Percentiles rank a stretch among this genome's conserved stretches.
Evolutionary conservation across 1,284 basidiomycete genomes (phyloP).

Genomic region (Microbotryum violaceum): DNA sequence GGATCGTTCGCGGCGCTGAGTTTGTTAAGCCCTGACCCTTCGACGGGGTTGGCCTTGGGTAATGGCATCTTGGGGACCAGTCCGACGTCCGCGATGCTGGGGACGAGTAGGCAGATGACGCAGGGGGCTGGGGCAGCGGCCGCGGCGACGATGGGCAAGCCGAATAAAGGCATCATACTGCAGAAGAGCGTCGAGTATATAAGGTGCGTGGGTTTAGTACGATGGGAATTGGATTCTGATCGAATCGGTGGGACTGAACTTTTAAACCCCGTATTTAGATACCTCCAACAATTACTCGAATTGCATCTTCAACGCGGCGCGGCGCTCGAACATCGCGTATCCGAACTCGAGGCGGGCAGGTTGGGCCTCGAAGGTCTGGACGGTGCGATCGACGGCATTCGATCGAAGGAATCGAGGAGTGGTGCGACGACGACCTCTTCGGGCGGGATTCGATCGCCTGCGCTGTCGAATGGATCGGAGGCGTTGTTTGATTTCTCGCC

Average conservation of each 20-base stretch:
- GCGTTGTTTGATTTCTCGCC: no score
- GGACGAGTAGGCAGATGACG: not conserved
- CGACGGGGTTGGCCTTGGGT: not conserved
- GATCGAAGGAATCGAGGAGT: not conserved
- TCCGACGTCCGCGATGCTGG: conserved; percentile 1
- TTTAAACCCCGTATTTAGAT: no score
- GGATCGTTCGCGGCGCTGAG: conserved; percentile 8
- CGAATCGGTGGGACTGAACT: not conserved
- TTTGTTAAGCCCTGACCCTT: conserved; percentile 13
- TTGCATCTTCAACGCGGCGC: conserved; percentile 65
- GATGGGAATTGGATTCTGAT: not conserved
- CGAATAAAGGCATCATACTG: conserved; percentile 83
- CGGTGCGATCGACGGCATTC: not conserved
- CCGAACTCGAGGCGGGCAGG: not conserved
- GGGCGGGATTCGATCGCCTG: not conserved
- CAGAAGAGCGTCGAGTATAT: conserved; percentile 84
- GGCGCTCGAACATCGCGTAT: conserved; percentile 53
- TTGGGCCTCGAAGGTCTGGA: not conserved
- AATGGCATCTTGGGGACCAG: conserved; percentile 8
- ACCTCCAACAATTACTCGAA: conserved; percentile 71
- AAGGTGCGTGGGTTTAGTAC: conserved; percentile 44
- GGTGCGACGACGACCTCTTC: not conserved
- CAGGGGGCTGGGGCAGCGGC: not conserved
- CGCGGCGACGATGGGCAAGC: conserved; percentile 50
- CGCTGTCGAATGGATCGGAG: not conserved